phyloP scores from a whole-genome alignment of 2,329 filamentous ascomycete genomes.

The Trichoderma polysporum region DNA sequence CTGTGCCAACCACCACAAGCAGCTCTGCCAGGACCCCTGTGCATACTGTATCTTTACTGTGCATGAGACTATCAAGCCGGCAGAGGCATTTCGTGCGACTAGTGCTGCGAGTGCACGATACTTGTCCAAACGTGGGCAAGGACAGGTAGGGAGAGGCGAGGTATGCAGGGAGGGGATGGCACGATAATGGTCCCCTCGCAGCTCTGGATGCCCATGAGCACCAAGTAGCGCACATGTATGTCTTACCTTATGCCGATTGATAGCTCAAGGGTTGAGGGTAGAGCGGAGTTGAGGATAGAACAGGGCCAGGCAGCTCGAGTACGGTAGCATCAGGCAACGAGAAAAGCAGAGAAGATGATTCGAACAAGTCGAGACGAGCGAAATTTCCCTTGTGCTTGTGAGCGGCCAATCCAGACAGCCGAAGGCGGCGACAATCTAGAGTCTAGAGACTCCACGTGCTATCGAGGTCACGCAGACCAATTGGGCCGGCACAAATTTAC shows the following conservation, averaged over 20 bases:
- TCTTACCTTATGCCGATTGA: conserved; percentile 11
- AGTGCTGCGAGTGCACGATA: background rate
- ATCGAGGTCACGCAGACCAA: conserved; percentile 20
- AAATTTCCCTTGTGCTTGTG: background rate
- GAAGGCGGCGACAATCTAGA: background rate
- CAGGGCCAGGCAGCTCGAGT: background rate
- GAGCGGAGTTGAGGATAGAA: background rate
- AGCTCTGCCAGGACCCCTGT: conserved; percentile 1
- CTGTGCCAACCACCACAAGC: background rate
- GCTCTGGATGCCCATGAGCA: background rate
- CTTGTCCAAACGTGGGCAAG: background rate
- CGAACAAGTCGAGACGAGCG: background rate
- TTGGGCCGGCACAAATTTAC: conserved; percentile 25
- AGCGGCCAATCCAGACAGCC: conserved; percentile 4
- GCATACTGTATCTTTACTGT: conserved; percentile 13
- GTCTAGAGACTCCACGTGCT: conserved; percentile 19
- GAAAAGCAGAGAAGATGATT: background rate
- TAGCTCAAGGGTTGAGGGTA: background rate
- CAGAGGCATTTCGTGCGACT: conserved; percentile 1
- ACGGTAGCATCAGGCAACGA: conserved; percentile 13
- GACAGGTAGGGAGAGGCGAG: background rate
- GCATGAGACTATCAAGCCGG: conserved; percentile 10
- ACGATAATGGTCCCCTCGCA: conserved; percentile 7
- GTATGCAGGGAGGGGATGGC: background rate
- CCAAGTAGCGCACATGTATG: conserved; percentile 3